A percentile compares a stretch with the other conserved stretches of the same genome.
phyloP scores from a whole-genome alignment of 768 basidiomycete genomes.

The Suillus variegatus region DNA sequence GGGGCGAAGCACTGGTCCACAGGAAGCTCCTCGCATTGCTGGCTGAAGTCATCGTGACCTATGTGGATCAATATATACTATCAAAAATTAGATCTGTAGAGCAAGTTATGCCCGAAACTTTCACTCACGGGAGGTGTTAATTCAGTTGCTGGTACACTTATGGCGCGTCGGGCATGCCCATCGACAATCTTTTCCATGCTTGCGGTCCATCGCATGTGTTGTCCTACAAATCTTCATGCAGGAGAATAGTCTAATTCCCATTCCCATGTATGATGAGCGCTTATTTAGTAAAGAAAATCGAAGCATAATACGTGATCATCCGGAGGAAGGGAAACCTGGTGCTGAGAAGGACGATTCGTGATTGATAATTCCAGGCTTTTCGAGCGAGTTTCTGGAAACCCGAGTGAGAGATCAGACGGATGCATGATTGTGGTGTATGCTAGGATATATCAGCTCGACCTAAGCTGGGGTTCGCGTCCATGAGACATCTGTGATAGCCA shows the following conservation, averaged over 20 bases:
- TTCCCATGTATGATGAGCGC: constrained; percentile 51
- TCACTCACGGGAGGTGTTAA: constrained; percentile 49
- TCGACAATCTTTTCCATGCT: constrained; percentile 43
- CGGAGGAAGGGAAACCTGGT: not conserved
- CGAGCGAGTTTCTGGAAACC: not conserved
- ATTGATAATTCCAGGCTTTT: too few species aligned
- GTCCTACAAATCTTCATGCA: constrained; percentile 58
- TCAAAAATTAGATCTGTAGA: constrained; percentile 2
- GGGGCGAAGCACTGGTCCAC: constrained; percentile 53
- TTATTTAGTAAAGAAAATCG: constrained; percentile 27
- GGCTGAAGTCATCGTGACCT: constrained; percentile 54
- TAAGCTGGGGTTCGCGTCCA: too few species aligned
- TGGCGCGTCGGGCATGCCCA: constrained; percentile 44
- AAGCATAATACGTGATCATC: constrained; percentile 28
- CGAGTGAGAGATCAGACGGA: too few species aligned
- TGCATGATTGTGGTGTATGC: too few species aligned
- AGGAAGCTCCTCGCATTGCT: constrained; percentile 44
- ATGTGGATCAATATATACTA: constrained; percentile 61
- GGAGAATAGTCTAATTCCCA: constrained; percentile 58
- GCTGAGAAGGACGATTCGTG: too few species aligned
- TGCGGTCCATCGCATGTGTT: constrained; percentile 51
- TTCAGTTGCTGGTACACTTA: constrained; percentile 37
- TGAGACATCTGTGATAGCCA: too few species aligned
- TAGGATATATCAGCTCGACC: too few species aligned
- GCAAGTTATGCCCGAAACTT: not conserved